These are phyloP conservation scores for Saitozyma podzolica DNA, from an alignment of 768 basidiomycete species.

Conservation along the genomic window DNA sequence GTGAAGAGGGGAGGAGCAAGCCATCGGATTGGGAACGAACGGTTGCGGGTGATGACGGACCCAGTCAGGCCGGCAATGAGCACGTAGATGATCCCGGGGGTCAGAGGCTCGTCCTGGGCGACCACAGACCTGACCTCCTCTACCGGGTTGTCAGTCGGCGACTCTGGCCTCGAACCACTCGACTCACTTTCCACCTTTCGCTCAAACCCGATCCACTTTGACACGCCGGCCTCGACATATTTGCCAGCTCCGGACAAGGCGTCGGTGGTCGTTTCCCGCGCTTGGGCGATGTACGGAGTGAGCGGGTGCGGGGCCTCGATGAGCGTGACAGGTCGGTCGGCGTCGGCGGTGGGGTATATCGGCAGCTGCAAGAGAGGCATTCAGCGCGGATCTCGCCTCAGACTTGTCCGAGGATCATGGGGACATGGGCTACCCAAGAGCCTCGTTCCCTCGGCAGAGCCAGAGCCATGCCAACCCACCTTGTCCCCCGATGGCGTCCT, in stretches of 20 bases:
- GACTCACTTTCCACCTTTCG: constrained; percentile 74
- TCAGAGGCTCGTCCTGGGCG: constrained; percentile 75
- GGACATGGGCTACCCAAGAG: background rate
- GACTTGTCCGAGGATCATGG: background rate
- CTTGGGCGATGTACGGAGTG: constrained; percentile 72
- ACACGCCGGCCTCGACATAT: constrained; percentile 70
- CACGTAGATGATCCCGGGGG: constrained; percentile 85
- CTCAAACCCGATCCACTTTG: constrained; percentile 83
- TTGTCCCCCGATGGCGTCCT: constrained; percentile 9
- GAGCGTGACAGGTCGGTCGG: constrained; percentile 62
- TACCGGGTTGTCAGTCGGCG: constrained; percentile 48
- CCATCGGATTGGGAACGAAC: constrained; percentile 67
- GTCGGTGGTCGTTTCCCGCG: constrained; percentile 63
- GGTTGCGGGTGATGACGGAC: constrained; percentile 79
- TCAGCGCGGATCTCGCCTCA: background rate
- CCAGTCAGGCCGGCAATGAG: constrained; percentile 84
- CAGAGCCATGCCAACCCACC: background rate
- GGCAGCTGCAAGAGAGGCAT: constrained; percentile 61
- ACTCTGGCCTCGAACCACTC: constrained; percentile 18
- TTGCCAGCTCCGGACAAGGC: constrained; percentile 63
- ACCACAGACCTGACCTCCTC: constrained; percentile 80
- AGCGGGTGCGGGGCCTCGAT: constrained; percentile 73
- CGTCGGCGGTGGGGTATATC: constrained; percentile 70
- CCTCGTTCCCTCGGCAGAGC: background rate
- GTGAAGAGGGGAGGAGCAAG: constrained; percentile 75